phyloP scores from a whole-genome alignment of 768 basidiomycete species.

The Macrolepiota dolichaula region DNA sequence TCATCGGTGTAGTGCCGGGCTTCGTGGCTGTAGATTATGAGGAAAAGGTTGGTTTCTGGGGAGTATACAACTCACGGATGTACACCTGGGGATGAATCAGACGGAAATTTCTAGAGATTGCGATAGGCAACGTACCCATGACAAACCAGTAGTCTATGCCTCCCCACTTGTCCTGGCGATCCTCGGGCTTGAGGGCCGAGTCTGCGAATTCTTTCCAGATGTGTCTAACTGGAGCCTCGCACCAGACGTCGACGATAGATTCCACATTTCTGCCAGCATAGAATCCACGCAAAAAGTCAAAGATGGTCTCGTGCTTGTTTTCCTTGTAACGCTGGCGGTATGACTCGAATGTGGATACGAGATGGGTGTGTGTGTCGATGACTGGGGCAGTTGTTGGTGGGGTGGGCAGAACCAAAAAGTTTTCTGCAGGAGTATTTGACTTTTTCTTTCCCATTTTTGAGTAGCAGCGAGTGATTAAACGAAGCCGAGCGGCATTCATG shows the following conservation, averaged over 20 bases:
- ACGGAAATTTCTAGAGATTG: neutral
- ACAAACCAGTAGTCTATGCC: conserved; percentile 81
- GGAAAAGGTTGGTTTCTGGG: neutral
- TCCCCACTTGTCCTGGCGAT: conserved; percentile 53
- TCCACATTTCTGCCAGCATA: conserved; percentile 56
- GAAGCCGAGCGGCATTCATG: neutral
- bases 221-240: conserved; percentile 68
- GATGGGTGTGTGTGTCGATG: conserved; percentile 84
- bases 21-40: conserved; percentile 51
- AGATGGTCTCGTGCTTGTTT: conserved; percentile 45
- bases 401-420: conserved; percentile 33
- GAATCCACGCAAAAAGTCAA: conserved; percentile 64
- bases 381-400: conserved; percentile 38
- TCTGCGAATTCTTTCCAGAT: conserved; percentile 74
- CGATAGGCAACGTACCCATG: conserved; percentile 49
- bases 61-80: conserved; percentile 53
- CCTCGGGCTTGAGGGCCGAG: conserved; percentile 51
- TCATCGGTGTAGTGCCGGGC: conserved; percentile 65
- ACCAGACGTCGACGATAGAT: conserved; percentile 85
- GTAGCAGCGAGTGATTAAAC: neutral
- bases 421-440: conserved; percentile 32
- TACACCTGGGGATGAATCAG: conserved; percentile 43
- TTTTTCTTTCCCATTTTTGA: conserved; percentile 36
- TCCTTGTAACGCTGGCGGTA: conserved; percentile 63
- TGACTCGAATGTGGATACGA: conserved; percentile 66